Conservation (phyloP, 1,284 basidiomycete species). For the Coriolopsis trogii region DNA sequence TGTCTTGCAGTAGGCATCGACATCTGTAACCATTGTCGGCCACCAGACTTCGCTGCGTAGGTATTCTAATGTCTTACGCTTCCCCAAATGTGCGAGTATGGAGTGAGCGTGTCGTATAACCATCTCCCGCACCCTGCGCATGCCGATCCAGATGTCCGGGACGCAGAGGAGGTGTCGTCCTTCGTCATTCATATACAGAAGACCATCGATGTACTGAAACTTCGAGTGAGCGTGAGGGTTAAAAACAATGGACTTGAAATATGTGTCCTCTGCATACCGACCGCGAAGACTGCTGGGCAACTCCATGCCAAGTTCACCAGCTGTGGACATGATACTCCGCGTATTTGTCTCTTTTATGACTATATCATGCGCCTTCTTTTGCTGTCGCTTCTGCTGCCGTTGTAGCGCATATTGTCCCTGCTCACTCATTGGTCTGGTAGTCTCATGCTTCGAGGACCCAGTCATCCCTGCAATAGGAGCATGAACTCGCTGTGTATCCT, state of each 20-base stretch:
- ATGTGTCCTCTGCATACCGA: slow-evolving; percentile 10
- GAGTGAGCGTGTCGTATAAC: slow-evolving; percentile 34
- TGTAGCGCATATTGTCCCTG: too few species aligned
- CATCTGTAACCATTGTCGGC: slow-evolving; percentile 28
- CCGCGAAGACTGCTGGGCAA: background rate
- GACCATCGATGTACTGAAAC: background rate
- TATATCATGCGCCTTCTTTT: background rate
- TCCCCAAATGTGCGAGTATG: slow-evolving; percentile 34
- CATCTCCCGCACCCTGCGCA: slow-evolving; percentile 23
- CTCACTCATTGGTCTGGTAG: too few species aligned
- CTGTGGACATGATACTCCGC: background rate
- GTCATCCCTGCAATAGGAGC: too few species aligned
- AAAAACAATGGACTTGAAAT: slow-evolving; percentile 7
- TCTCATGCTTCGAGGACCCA: too few species aligned
- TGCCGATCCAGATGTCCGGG: slow-evolving; percentile 25
- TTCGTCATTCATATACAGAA: background rate
- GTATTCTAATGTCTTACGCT: slow-evolving; percentile 31
- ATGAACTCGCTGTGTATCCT: too few species aligned
- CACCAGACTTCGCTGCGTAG: slow-evolving; percentile 35
- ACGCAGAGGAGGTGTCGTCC: slow-evolving; percentile 21
- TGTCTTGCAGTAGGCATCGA: slow-evolving; percentile 27
- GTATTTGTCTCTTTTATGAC: background rate
- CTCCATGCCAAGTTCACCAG: background rate
- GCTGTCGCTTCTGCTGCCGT: background rate
- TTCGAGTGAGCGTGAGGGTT: background rate